Conservation (phyloP, 225 moss, liverwort and hornwort genomes). For the Rhytidiadelphus loreus region DNA sequence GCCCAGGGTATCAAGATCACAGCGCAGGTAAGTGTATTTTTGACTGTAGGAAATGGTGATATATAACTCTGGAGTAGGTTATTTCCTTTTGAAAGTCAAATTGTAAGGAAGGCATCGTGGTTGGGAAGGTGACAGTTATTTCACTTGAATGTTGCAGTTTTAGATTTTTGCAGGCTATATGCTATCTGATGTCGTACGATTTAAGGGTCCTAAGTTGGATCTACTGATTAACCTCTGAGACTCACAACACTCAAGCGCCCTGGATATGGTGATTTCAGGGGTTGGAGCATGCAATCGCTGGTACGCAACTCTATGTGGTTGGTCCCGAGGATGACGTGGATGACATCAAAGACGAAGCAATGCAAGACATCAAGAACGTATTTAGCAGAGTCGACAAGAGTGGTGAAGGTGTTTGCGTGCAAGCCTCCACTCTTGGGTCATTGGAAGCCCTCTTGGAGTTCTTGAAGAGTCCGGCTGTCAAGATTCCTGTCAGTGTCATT, state of each 20-base stretch:
- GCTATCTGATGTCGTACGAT: not conserved
- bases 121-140: not conserved
- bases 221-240: not conserved
- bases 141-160: not conserved
- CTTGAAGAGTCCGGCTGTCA: slow-evolving; percentile 89
- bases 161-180: not conserved
- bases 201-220: not conserved
- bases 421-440: slow-evolving; percentile 98
- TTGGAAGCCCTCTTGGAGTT: slow-evolving; percentile 94
- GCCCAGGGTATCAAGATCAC: slow-evolving; percentile 98
- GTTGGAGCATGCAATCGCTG: slow-evolving; percentile 96
- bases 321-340: slow-evolving; percentile 94
- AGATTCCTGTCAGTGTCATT: slow-evolving; percentile 97
- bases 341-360: slow-evolving; percentile 95
- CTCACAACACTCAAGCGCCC: not conserved
- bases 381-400: slow-evolving; percentile 97
- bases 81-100: not conserved
- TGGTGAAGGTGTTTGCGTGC: slow-evolving; percentile 98
- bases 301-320: slow-evolving; percentile 93
- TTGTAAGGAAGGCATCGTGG: not conserved
- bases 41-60: not conserved
- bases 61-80: not conserved
- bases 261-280: slow-evolving; percentile 36
- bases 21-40: slow-evolving; percentile 53
- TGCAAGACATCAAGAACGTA: slow-evolving; percentile 93